Evolutionary conservation across 2,329 filamentous ascomycete genomes (phyloP).

Genomic region (Fusarium nurragi): DNA sequence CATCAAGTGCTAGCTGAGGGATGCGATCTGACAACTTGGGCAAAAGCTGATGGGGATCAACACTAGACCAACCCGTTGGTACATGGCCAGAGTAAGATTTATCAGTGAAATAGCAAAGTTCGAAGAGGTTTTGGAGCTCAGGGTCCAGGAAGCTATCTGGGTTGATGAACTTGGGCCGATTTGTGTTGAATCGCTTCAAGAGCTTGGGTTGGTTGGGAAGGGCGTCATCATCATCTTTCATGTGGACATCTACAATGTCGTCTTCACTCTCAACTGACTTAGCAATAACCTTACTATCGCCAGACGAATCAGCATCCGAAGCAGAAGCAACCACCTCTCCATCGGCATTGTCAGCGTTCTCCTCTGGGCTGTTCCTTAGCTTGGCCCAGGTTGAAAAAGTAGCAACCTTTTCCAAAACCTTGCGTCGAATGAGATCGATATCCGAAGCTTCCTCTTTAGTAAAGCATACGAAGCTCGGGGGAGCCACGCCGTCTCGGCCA

Average conservation of each 20-base stretch:
- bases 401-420: slow-evolving; percentile 78
- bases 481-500: slow-evolving; percentile 47
- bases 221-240: slow-evolving; percentile 69
- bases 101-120: slow-evolving; percentile 73
- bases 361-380: slow-evolving; percentile 62
- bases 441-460: slow-evolving; percentile 73
- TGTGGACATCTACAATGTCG: slow-evolving; percentile 88
- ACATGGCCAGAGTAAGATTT: slow-evolving; percentile 62
- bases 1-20: slow-evolving; percentile 53
- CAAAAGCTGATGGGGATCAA: slow-evolving; percentile 68
- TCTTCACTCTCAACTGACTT: slow-evolving; percentile 89
- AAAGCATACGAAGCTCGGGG: slow-evolving; percentile 78
- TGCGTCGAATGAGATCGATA: slow-evolving; percentile 79
- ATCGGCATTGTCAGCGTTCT: slow-evolving; percentile 65
- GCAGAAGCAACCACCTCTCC: slow-evolving; percentile 74
- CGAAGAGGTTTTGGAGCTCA: slow-evolving; percentile 77
- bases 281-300: slow-evolving; percentile 76
- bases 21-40: slow-evolving; percentile 61
- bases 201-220: slow-evolving; percentile 41
- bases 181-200: slow-evolving; percentile 59
- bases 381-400: slow-evolving; percentile 78
- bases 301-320: slow-evolving; percentile 72
- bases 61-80: slow-evolving; percentile 73
- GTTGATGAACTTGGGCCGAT: slow-evolving; percentile 63
- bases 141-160: slow-evolving; percentile 68